Percentiles rank a stretch among this genome's conserved stretches.
These are phyloP conservation scores for Arxiozyma telluris DNA, from an alignment of 1,139 yeast species.

Conservation along the genomic window DNA sequence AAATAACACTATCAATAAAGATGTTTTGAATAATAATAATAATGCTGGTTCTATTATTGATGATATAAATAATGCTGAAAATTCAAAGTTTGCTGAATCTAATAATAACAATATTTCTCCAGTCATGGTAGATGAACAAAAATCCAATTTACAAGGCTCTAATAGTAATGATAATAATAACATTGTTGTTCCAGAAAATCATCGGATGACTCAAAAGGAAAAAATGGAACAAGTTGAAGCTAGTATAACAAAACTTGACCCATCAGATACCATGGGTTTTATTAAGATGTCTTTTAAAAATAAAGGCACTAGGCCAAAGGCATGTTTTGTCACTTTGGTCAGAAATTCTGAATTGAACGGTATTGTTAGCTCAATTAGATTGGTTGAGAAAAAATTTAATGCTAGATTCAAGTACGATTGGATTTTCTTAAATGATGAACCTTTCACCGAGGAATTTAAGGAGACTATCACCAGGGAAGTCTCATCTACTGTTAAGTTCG, in stretches of 20 bases:
- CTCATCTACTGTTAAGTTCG: constrained; percentile 48
- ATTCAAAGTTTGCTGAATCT: constrained; percentile 6
- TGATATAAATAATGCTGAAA: constrained; percentile 2
- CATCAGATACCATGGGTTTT: constrained; percentile 6
- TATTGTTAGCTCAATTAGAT: constrained; percentile 42
- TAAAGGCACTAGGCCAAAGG: constrained; percentile 36
- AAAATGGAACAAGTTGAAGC: not conserved
- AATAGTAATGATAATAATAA: not conserved
- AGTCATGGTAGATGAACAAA: constrained; percentile 2
- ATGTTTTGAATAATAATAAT: not conserved
- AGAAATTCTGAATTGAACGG: constrained; percentile 56
- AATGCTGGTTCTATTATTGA: not conserved
- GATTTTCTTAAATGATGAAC: constrained; percentile 66
- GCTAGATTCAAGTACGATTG: constrained; percentile 66
- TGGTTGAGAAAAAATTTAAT: constrained; percentile 60
- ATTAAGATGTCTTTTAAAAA: constrained; percentile 10
- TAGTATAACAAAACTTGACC: not conserved
- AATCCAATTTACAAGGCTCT: not conserved
- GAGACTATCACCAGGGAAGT: constrained; percentile 35
- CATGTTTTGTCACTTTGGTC: constrained; percentile 63
- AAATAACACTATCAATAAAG: not conserved
- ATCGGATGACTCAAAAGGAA: not conserved
- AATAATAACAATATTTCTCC: not conserved
- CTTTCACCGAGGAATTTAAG: constrained; percentile 53
- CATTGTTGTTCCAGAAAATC: not conserved